Evolutionary conservation across 2,329 filamentous ascomycete species (phyloP), one percentile per base, ranked within the genome.

Genomic region (Colletotrichum eleusines): DNA sequence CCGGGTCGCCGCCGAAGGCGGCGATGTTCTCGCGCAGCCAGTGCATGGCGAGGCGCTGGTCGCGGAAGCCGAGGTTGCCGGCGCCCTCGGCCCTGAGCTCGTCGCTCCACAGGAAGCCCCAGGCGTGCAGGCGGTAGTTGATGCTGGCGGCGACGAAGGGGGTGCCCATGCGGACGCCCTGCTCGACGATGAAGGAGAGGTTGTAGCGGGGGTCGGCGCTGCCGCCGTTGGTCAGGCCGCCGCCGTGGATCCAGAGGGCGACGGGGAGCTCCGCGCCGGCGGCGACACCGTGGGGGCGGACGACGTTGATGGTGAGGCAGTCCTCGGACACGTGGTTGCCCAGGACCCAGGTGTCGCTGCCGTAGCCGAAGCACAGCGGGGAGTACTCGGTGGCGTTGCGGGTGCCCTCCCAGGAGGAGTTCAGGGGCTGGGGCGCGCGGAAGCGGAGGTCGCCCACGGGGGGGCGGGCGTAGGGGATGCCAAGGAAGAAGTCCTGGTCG

Each of bases 201-300:
- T 91, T 91, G 76, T 91, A 92, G 38, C 88, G 82, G 28, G 83
- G 76, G 64, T 87, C 84, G 74, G 74, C 20, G 79, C 73, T 72
- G 18, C 73, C 68, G 26, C 74, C 75, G 65, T 69, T 73, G n/a
- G 50, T 67, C 38, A 72, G 66, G 50, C 70, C 76, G 57, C 80
- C 79, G 51, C 84, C 84, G 74, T 90, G 86, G 35, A 91, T 89
- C 88, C 89, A 91, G 0, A 90, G 82, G 18, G 81, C 83, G 8
- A 91, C 86, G 0, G 89, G 89, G 2, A 91, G 81, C 20, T 80
- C 82, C 35, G 79, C 80, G 26, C 76, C 75, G 59, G 77, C 71
- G 55, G 82, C 31, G 63, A 75, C 35, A 50, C 74, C 74, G 65
- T 72, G 44, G 12, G 77, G 77, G 5, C 76, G 75, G 54, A 78